Conservation (phyloP, 345 rosid genomes). For the Mercurialis annua region DNA sequence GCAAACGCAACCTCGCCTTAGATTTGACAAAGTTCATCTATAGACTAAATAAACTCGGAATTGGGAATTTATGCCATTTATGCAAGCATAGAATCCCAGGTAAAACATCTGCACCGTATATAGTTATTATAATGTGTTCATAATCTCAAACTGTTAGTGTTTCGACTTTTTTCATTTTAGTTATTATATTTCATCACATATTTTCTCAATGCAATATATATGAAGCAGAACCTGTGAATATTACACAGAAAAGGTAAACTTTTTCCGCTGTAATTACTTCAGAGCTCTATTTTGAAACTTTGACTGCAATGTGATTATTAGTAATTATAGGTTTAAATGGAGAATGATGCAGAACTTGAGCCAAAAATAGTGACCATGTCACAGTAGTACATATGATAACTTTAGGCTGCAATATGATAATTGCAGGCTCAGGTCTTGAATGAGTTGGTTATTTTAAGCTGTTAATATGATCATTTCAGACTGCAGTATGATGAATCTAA, state of each 20-base stretch:
- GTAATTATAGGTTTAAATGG: no score
- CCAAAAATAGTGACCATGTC: no score
- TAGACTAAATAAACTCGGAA: constrained; percentile 79
- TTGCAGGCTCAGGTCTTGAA: no score
- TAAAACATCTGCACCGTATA: constrained; percentile 18
- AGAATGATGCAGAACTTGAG: no score
- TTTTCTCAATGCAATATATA: constrained; percentile 90
- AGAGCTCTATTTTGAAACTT: constrained; percentile 6
- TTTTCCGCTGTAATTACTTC: not conserved
- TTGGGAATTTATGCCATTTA: constrained; percentile 93
- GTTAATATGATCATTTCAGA: not conserved
- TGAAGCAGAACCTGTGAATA: constrained; percentile 92
- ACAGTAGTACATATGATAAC: not conserved
- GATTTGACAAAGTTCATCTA: constrained; percentile 82
- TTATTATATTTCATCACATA: constrained; percentile 41
- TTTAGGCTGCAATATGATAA: no score
- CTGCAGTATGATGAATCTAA: not conserved
- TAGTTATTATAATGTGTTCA: not conserved
- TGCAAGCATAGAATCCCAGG: constrained; percentile 92
- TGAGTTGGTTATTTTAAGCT: no score
- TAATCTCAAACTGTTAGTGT: not conserved
- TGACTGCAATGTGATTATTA: not conserved
- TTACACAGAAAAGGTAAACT: constrained; percentile 62
- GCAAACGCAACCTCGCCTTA: constrained; percentile 90
- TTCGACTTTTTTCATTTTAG: not conserved